Percentiles rank a stretch among this genome's conserved stretches.
These are phyloP conservation scores for Pichia sp. DNA, from an alignment of 1,139 yeast species.

Conservation along the genomic window DNA sequence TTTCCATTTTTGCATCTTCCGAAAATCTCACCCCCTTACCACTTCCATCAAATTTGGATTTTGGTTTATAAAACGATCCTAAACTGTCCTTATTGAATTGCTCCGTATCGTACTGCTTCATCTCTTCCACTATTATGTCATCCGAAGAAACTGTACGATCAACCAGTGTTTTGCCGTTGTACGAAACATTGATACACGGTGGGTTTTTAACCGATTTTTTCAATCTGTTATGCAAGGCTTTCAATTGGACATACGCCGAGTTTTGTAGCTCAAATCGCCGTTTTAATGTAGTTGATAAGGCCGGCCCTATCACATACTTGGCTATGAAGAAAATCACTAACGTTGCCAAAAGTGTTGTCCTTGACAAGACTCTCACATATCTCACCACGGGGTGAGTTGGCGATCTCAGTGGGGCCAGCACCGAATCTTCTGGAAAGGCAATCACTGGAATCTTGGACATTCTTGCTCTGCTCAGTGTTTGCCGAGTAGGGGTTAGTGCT, in stretches of 20 bases:
- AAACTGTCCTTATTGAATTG: conserved; percentile 9
- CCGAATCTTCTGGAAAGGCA: conserved; percentile 31
- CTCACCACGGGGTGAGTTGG: conserved; percentile 26
- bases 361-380: conserved; percentile 27
- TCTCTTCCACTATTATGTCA: conserved; percentile 14
- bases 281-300: conserved; percentile 25
- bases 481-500: too few relatives aligned
- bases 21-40: conserved; percentile 25
- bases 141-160: conserved; percentile 38
- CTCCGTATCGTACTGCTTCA: conserved; percentile 8
- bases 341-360: conserved; percentile 27
- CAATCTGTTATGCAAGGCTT: conserved; percentile 18
- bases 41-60: neutral
- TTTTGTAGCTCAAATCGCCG: conserved; percentile 26
- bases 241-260: conserved; percentile 24
- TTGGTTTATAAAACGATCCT: neutral
- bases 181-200: conserved; percentile 38
- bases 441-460: conserved; percentile 24
- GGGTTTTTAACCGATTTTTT: conserved; percentile 23
- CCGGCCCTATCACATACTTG: conserved; percentile 27
- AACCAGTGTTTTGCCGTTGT: conserved; percentile 38
- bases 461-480: too few relatives aligned
- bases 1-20: conserved; percentile 19
- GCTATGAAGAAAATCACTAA: conserved; percentile 23
- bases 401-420: conserved; percentile 7